A percentile compares a stretch with the other conserved stretches of the same genome.
Conservation (phyloP, 2,329 filamentous ascomycete genomes). For the Lasiodiplodia gonubiensis region DNA sequence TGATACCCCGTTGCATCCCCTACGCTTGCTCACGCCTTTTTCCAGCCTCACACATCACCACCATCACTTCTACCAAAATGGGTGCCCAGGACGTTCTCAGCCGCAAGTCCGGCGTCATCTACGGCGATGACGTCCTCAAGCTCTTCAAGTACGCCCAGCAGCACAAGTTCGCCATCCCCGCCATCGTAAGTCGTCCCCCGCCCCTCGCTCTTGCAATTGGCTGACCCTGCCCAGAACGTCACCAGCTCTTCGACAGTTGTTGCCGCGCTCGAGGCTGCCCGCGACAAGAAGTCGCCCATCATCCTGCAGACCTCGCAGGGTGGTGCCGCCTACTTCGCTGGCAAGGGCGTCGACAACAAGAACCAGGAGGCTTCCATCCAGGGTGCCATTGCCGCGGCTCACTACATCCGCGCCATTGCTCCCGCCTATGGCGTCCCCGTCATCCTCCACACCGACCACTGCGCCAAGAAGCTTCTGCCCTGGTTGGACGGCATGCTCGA, state of each 20-base stretch:
- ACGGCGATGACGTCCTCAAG: slow-evolving; percentile 67
- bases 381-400: slow-evolving; percentile 80
- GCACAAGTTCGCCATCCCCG: slow-evolving; percentile 86
- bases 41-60: slow-evolving; percentile 18
- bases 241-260: slow-evolving; percentile 90
- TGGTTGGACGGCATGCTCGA: slow-evolving; percentile 85
- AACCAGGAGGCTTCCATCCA: slow-evolving; percentile 87
- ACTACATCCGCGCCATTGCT: slow-evolving; percentile 90
- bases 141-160: slow-evolving; percentile 92
- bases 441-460: slow-evolving; percentile 96
- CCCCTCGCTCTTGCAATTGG: slow-evolving; percentile 6
- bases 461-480: slow-evolving; percentile 98
- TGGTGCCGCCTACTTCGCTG: slow-evolving; percentile 70
- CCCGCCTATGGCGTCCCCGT: slow-evolving; percentile 82
- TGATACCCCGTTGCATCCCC: slow-evolving; percentile 16
- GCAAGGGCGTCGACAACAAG: slow-evolving; percentile 50
- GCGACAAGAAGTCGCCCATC: slow-evolving; percentile 88
- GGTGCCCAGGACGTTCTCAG: slow-evolving; percentile 61
- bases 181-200: slow-evolving; percentile 56
- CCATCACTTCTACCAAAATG: slow-evolving; percentile 41
- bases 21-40: background rate
- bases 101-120: slow-evolving; percentile 68
- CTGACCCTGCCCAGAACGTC: slow-evolving; percentile 65
- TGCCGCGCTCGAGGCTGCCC: slow-evolving; percentile 89
- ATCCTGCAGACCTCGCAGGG: slow-evolving; percentile 94